Conservation (phyloP, 1,284 basidiomycete species). For the Tylopilus sp. region DNA sequence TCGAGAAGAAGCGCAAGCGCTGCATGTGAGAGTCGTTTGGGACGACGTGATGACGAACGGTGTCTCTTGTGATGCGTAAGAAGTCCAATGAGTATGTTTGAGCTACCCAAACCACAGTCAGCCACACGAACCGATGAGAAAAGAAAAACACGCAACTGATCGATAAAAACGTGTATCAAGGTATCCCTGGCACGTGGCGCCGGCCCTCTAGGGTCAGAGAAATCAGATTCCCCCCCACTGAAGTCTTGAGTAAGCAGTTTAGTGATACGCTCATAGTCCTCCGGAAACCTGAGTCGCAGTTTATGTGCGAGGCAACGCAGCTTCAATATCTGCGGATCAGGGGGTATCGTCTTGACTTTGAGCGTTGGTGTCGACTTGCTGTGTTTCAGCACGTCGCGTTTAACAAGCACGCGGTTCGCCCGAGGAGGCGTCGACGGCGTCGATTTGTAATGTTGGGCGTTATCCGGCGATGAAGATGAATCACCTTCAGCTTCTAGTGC, state of each 20-base stretch:
- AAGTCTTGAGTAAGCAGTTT: conserved; percentile 56
- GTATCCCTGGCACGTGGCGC: conserved; percentile 62
- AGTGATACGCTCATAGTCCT: conserved; percentile 60
- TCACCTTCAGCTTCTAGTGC: conserved; percentile 29
- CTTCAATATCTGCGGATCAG: conserved; percentile 63
- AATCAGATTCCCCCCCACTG: conserved; percentile 49
- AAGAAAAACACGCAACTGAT: conserved; percentile 70
- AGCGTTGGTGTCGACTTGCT: conserved; percentile 59
- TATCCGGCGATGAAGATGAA: conserved; percentile 49
- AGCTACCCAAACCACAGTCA: conserved; percentile 54
- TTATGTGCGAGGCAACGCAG: conserved; percentile 66
- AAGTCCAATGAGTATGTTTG: conserved; percentile 87
- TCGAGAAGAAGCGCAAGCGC: conserved; percentile 79
- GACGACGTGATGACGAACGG: conserved; percentile 46
- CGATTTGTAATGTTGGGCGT: conserved; percentile 45
- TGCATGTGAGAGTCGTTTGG: conserved; percentile 71
- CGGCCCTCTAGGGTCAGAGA: conserved; percentile 59
- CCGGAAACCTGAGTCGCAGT: conserved; percentile 66
- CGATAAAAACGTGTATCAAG: conserved; percentile 86
- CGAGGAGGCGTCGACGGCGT: conserved; percentile 50
- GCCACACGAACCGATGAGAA: conserved; percentile 24
- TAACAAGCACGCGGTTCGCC: conserved; percentile 27
- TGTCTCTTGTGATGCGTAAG: conserved; percentile 71
- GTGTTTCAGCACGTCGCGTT: conserved; percentile 47
- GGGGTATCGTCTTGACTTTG: conserved; percentile 48